Evolutionary conservation across 1,139 yeast genomes (phyloP).

Genomic region (Tardiomyces blankii): DNA sequence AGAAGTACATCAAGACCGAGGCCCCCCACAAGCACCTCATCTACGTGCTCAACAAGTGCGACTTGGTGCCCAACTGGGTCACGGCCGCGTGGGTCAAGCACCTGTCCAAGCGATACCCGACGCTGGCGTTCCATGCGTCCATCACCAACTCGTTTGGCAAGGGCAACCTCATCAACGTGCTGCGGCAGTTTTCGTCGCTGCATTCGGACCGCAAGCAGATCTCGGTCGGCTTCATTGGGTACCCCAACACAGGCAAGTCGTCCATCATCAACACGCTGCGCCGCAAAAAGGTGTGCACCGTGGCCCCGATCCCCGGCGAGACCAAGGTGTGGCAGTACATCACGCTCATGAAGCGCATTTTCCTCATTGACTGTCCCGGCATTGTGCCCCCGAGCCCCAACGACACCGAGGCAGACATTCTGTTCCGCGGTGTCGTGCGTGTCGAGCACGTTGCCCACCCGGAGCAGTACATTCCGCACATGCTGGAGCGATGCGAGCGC

Average conservation of each 20-base stretch:
- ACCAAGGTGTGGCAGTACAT: slow-evolving; percentile 99
- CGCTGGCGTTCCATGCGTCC: slow-evolving; percentile 96
- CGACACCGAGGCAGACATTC: slow-evolving; percentile 86
- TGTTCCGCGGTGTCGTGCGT: slow-evolving; percentile 94
- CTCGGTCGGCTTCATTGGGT: slow-evolving; percentile 94
- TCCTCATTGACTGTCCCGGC: slow-evolving; percentile 96
- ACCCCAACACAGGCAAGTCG: slow-evolving; percentile 96
- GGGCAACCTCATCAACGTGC: slow-evolving; percentile 85
- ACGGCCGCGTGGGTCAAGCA: slow-evolving; percentile 99
- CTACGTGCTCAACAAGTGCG: slow-evolving; percentile 93
- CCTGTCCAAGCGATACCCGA: slow-evolving; percentile 83
- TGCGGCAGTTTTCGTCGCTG: slow-evolving; percentile 83
- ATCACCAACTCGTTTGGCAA: slow-evolving; percentile 96
- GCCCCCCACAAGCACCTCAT: slow-evolving; percentile 95
- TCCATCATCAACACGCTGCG: slow-evolving; percentile 89
- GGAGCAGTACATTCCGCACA: slow-evolving; percentile 88
- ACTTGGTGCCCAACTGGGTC: slow-evolving; percentile 97
- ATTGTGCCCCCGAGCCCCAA: slow-evolving; percentile 91
- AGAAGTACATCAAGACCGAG: slow-evolving; percentile 84
- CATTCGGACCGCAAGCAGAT: slow-evolving; percentile 93
- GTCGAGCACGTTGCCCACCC: slow-evolving; percentile 94
- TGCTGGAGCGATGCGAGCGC: slow-evolving; percentile 74
- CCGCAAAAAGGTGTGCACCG: slow-evolving; percentile 90
- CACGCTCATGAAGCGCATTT: slow-evolving; percentile 90
- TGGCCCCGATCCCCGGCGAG: slow-evolving; percentile 98